Conservation (phyloP, 306 rosid species). For the Cucumis cinereus region DNA sequence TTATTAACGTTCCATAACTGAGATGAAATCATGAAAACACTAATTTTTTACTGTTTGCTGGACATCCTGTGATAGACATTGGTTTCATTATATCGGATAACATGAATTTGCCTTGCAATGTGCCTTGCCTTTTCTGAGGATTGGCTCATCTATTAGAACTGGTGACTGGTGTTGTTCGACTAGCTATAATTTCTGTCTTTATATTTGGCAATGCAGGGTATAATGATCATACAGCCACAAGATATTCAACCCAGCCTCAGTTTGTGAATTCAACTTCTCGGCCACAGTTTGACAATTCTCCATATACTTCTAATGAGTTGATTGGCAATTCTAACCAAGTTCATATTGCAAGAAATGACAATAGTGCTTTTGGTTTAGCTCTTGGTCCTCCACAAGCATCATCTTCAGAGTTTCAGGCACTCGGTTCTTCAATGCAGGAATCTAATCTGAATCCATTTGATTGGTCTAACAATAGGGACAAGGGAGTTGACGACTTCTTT, state of each 20-base stretch:
- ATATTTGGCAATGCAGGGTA: conserved; percentile 35
- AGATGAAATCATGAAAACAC: neutral
- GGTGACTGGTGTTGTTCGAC: neutral
- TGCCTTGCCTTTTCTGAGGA: neutral
- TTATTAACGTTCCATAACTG: neutral
- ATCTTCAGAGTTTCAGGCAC: conserved; percentile 41
- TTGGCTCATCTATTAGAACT: neutral
- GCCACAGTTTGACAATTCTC: conserved; percentile 36
- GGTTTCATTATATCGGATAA: neutral
- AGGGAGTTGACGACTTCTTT: conserved; percentile 69
- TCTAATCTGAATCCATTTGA: conserved; percentile 56
- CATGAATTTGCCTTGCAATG: neutral
- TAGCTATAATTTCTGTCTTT: neutral
- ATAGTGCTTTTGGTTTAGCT: conserved; percentile 57
- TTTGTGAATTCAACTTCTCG: conserved; percentile 44
- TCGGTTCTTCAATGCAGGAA: conserved; percentile 43
- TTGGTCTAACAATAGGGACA: conserved; percentile 74
- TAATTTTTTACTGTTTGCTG: neutral
- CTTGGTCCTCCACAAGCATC: conserved; percentile 85
- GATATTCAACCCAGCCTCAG: conserved; percentile 44
- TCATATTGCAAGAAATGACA: conserved; percentile 31
- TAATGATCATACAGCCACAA: conserved; percentile 29
- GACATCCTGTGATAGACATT: neutral
- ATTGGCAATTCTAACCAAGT: conserved; percentile 37
- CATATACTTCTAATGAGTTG: conserved; percentile 43